Evolutionary conservation across 306 rosid genomes (phyloP).

Genomic region (Echinosophora koreensis): DNA sequence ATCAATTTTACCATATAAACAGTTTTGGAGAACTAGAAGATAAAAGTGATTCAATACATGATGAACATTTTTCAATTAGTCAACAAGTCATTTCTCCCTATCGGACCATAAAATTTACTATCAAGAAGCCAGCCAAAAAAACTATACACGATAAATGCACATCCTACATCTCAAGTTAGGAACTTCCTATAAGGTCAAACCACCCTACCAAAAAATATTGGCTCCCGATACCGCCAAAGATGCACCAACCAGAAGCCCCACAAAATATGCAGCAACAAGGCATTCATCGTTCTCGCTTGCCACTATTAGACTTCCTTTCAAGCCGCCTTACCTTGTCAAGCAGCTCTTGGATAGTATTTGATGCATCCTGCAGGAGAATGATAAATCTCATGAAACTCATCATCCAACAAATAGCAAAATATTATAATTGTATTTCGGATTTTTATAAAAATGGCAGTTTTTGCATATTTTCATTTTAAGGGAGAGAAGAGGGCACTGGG

Average conservation of each 20-base stretch:
- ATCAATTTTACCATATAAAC: too few relatives aligned
- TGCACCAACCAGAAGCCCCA: conserved; percentile 15
- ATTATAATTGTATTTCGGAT: neutral
- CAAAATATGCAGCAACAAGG: neutral
- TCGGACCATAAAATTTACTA: neutral
- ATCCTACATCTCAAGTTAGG: conserved; percentile 18
- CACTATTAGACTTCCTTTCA: conserved; percentile 56
- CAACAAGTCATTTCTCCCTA: neutral
- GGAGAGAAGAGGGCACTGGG: neutral
- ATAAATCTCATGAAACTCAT: conserved; percentile 21
- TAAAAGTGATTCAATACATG: conserved; percentile 9
- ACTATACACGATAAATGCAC: conserved; percentile 20
- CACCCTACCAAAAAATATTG: neutral
- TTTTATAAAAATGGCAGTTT: neutral
- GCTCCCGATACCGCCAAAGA: conserved; percentile 25
- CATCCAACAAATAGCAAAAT: neutral
- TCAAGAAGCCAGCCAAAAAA: neutral
- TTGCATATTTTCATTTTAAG: neutral
- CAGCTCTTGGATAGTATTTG: conserved; percentile 74
- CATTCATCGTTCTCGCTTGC: conserved; percentile 35
- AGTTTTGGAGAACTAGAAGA: neutral
- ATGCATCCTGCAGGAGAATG: conserved; percentile 69
- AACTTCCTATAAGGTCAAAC: neutral
- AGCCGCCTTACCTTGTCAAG: conserved; percentile 65
- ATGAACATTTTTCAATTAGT: conserved; percentile 21